Percentiles rank a stretch among this genome's conserved stretches.
phyloP scores from a whole-genome alignment of 768 basidiomycete genomes.

The Mycena metata region DNA sequence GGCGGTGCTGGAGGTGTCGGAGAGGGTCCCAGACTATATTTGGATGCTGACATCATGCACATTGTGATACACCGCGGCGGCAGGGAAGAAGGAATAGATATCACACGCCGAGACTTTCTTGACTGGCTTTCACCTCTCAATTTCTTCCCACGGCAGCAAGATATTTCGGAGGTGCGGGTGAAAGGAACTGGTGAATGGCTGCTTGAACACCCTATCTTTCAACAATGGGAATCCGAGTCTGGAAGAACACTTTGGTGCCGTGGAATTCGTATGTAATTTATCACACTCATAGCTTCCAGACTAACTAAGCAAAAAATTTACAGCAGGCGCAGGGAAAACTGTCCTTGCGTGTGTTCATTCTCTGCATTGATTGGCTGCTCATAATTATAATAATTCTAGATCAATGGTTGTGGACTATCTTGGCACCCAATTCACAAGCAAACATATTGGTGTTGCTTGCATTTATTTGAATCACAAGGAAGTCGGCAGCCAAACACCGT shows the following conservation, averaged over 20 bases:
- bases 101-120: no score
- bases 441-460: slow-evolving; percentile 8
- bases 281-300: background rate
- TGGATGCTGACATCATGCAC: background rate
- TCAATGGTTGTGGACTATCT: slow-evolving; percentile 13
- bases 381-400: slow-evolving; percentile 8
- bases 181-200: no score
- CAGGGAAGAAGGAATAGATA: background rate
- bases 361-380: background rate
- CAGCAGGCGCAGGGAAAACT: slow-evolving; percentile 12
- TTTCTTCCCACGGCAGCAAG: slow-evolving; percentile 9
- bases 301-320: background rate
- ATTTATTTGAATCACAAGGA: background rate
- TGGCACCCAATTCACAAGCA: background rate
- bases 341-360: slow-evolving; percentile 15
- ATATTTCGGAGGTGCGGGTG: no score
- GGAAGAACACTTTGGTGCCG: background rate
- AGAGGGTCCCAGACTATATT: slow-evolving; percentile 10
- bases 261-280: background rate
- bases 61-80: background rate
- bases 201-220: background rate
- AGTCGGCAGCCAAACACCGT: no score
- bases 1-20: slow-evolving; percentile 20
- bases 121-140: slow-evolving; percentile 17
- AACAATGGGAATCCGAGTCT: slow-evolving; percentile 17